Evolutionary conservation across 169 alveolate species (phyloP).

Genomic region (Amoebophrya sp.): DNA sequence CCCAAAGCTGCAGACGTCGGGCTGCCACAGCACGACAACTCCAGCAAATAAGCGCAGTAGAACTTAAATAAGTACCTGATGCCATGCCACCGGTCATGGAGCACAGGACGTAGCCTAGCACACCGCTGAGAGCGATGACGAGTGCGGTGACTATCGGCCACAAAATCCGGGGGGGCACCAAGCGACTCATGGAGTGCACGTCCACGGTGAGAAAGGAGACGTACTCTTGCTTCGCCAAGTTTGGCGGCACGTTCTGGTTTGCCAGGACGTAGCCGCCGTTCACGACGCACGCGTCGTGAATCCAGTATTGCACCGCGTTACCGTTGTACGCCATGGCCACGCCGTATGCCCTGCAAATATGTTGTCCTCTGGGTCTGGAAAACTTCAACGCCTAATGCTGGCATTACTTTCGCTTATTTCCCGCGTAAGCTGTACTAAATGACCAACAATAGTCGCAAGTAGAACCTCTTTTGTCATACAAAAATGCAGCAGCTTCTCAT

Average conservation of each 20-base stretch:
- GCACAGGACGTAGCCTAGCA: background rate
- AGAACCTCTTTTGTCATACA: no score
- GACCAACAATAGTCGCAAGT: no score
- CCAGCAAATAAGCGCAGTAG: no score
- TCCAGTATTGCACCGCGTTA: background rate
- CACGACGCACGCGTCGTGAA: constrained; percentile 16
- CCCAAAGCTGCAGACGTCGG: no score
- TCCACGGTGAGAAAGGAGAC: background rate
- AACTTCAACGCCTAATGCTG: no score
- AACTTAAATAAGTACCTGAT: no score
- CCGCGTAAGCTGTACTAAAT: no score
- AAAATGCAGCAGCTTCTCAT: no score
- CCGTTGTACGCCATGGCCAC: constrained; percentile 5
- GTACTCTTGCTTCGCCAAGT: background rate
- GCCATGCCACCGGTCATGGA: background rate
- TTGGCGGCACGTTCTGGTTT: background rate
- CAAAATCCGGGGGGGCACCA: background rate
- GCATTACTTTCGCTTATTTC: no score
- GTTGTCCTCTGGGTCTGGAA: no score
- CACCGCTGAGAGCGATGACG: background rate
- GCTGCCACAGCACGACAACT: no score
- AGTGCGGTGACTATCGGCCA: background rate
- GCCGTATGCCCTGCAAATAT: no score
- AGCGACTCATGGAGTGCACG: background rate
- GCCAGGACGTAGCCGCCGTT: background rate